A percentile compares a stretch with the other conserved stretches of the same genome.
These are phyloP conservation scores for Chaetomium tenue DNA, from an alignment of 495 filamentous ascomycete species.

Conservation along the genomic window DNA sequence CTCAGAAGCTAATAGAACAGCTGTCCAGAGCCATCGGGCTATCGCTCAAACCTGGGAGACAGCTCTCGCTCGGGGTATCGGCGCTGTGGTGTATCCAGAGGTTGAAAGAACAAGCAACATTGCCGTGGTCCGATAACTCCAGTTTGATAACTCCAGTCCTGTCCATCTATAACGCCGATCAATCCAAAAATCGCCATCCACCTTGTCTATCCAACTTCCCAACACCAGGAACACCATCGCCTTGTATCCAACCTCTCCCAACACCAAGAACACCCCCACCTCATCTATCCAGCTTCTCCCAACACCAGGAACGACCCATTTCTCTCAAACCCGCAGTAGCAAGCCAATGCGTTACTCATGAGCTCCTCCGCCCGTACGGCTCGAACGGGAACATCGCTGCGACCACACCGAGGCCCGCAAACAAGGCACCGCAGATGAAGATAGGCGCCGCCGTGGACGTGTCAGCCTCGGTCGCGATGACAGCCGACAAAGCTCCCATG, in stretches of 20 bases:
- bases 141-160: not conserved
- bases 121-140: too few relatives aligned
- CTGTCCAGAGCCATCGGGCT: not conserved
- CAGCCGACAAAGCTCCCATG: slow-evolving; percentile 69
- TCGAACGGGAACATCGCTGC: slow-evolving; percentile 67
- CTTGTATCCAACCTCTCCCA: too few relatives aligned
- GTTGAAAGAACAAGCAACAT: not conserved
- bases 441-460: slow-evolving; percentile 62
- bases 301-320: too few relatives aligned
- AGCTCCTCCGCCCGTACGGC: slow-evolving; percentile 65
- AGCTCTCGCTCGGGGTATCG: not conserved
- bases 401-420: slow-evolving; percentile 61
- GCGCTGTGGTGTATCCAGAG: not conserved
- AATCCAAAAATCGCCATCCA: not conserved
- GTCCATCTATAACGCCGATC: not conserved
- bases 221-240: too few relatives aligned
- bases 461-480: slow-evolving; percentile 60
- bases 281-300: too few relatives aligned
- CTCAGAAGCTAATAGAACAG: not conserved
- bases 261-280: too few relatives aligned
- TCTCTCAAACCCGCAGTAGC: too few relatives aligned
- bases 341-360: slow-evolving; percentile 22
- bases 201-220: too few relatives aligned
- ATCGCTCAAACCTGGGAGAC: not conserved
- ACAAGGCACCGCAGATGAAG: slow-evolving; percentile 66